phyloP scores from a whole-genome alignment of 805 yeast genomes.

The Komagataella phaffii region DNA sequence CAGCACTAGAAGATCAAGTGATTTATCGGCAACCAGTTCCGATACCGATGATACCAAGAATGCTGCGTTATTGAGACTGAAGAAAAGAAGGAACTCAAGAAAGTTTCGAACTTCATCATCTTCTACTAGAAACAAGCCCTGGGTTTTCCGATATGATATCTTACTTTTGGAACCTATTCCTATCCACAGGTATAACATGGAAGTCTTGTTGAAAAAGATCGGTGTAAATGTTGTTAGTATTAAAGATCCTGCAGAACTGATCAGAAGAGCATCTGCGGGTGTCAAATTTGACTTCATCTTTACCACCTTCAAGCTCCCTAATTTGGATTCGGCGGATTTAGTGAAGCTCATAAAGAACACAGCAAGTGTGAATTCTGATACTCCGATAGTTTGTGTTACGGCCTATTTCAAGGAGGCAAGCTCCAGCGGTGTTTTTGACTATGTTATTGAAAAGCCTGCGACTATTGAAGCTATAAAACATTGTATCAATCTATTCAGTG shows the following conservation, averaged over 20 bases:
- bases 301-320: conserved; percentile 57
- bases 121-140: conserved; percentile 7
- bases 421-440: conserved; percentile 42
- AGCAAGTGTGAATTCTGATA: conserved; percentile 58
- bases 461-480: conserved; percentile 19
- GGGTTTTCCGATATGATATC: conserved; percentile 31
- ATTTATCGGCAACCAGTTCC: conserved; percentile 38
- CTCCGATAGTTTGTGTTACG: conserved; percentile 69
- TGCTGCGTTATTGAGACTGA: conserved; percentile 37
- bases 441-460: conserved; percentile 64
- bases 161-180: conserved; percentile 83
- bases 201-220: conserved; percentile 44
- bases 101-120: conserved; percentile 16
- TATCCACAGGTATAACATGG: conserved; percentile 55
- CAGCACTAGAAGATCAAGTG: conserved; percentile 10
- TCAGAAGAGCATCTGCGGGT: conserved; percentile 69
- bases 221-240: conserved; percentile 78
- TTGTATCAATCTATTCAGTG: conserved; percentile 14
- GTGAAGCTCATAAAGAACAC: conserved; percentile 67
- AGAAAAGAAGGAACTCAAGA: conserved; percentile 38
- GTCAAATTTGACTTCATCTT: conserved; percentile 76
- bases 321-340: conserved; percentile 62
- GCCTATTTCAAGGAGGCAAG: conserved; percentile 58
- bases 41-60: conserved; percentile 48
- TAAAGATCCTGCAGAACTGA: conserved; percentile 68